Evolutionary conservation across 108 stramenopile species (phyloP).

Genomic region (Fistulifera pelliculosa): DNA sequence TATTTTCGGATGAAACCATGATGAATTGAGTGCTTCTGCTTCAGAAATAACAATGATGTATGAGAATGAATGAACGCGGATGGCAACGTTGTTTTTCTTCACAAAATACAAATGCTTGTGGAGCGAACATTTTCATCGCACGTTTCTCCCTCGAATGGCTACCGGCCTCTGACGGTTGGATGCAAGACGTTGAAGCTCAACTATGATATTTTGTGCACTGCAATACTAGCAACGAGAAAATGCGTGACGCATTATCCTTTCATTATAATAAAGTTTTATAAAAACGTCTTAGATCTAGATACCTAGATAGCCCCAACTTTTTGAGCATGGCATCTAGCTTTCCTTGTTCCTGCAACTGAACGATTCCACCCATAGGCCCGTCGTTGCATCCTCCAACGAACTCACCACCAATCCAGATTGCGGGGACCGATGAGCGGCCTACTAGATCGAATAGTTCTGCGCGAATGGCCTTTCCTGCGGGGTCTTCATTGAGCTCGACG

Average conservation of each 20-base stretch:
- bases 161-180: no score
- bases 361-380: slow-evolving; percentile 64
- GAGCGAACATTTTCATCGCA: background rate
- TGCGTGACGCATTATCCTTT: no score
- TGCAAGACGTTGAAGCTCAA: no score
- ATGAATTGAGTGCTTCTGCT: background rate
- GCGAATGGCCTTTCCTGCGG: slow-evolving; percentile 61
- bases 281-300: no score
- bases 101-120: background rate
- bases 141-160: background rate
- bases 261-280: no score
- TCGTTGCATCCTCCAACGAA: slow-evolving; percentile 92
- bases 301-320: slow-evolving; percentile 1
- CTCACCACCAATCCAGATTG: slow-evolving; percentile 78
- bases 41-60: background rate
- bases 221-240: no score
- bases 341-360: slow-evolving; percentile 41
- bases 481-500: slow-evolving; percentile 61
- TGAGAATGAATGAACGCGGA: background rate
- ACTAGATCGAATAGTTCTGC: slow-evolving; percentile 77
- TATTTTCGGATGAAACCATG: background rate
- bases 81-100: slow-evolving; percentile 1
- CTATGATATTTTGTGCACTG: no score
- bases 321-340: slow-evolving; percentile 58
- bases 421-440: slow-evolving; percentile 85